A percentile compares a stretch with the other conserved stretches of the same genome.
Evolutionary conservation across 257 asterid genomes (phyloP).

Genomic region (Jacaranda copaia): DNA sequence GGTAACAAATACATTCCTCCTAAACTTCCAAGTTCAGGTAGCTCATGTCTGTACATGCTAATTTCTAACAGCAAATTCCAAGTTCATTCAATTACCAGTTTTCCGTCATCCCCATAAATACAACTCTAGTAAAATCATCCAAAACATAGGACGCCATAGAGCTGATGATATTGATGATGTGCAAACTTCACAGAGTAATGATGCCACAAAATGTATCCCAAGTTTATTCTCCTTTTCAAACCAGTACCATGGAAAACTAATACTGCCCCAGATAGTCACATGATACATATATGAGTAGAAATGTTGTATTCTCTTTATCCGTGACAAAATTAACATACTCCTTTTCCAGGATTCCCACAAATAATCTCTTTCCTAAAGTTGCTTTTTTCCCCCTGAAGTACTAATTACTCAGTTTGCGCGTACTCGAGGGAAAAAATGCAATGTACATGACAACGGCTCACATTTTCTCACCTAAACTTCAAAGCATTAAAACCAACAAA

Average conservation of each 20-base stretch:
- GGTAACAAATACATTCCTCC: too few relatives aligned
- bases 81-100: not conserved
- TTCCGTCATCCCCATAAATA: not conserved
- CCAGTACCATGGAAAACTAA: not conserved
- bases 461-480: not conserved
- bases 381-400: not conserved
- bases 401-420: not conserved
- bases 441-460: not conserved
- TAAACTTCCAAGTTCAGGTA: too few relatives aligned
- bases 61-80: not conserved
- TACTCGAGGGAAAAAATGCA: not conserved
- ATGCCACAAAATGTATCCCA: not conserved
- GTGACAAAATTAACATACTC: not conserved
- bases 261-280: not conserved
- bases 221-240: not conserved
- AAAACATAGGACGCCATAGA: too few relatives aligned
- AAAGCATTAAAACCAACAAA: not conserved
- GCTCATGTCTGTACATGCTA: not conserved
- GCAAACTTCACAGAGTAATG: not conserved
- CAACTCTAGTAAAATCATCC: not conserved
- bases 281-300: not conserved
- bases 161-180: not conserved
- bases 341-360: not conserved
- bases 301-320: not conserved
- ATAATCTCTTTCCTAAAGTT: not conserved